A percentile compares a stretch with the other conserved stretches of the same genome.
Conservation (phyloP, 73 alveolate species). For the Uronychia setigera region DNA sequence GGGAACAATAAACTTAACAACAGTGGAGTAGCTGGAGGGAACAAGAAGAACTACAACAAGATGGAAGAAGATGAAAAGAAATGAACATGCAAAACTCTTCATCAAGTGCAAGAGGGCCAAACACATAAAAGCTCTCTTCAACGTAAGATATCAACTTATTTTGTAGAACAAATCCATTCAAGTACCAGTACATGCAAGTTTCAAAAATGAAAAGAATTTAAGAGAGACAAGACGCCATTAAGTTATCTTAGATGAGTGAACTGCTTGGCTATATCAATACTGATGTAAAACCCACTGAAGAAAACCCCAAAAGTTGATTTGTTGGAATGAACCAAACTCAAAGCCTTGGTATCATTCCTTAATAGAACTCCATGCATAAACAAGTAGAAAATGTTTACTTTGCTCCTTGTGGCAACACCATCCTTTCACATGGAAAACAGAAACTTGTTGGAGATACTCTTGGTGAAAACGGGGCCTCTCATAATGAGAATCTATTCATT, state of each 20-base stretch:
- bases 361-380: not conserved
- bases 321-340: not conserved
- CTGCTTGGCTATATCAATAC: no score
- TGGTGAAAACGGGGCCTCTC: not conserved
- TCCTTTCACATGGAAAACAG: not conserved
- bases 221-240: not conserved
- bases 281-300: not conserved
- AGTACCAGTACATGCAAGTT: not conserved
- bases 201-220: not conserved
- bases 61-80: no score
- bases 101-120: no score
- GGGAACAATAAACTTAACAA: no score
- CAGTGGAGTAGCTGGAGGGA: no score
- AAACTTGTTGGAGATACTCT: not conserved
- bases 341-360: not conserved
- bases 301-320: no score
- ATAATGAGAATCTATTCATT: no score
- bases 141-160: no score
- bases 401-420: constrained; percentile 3
- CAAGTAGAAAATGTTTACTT: not conserved
- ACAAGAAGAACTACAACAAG: no score
- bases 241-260: not conserved
- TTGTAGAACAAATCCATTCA: not conserved
- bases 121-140: no score
- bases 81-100: no score